These are phyloP conservation scores for Heliosperma pusillum DNA, from an alignment of 148 eudicot species.

Conservation along the genomic window DNA sequence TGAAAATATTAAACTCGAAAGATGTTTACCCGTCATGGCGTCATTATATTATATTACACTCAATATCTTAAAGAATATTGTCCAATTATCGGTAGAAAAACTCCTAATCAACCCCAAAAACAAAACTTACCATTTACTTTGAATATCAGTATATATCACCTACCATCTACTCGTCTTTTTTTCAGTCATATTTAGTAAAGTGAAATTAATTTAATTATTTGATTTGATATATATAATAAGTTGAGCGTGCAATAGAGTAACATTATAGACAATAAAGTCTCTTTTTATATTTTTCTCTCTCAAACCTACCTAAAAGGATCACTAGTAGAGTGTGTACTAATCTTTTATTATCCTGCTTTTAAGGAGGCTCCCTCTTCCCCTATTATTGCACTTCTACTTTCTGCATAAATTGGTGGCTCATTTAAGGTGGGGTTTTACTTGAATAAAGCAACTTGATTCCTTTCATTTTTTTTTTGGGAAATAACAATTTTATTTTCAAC, in stretches of 20 bases:
- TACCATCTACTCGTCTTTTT: too few relatives aligned
- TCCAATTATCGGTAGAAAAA: too few relatives aligned
- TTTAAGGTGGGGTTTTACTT: conserved; percentile 18
- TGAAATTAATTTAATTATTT: too few relatives aligned
- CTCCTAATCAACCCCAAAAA: too few relatives aligned
- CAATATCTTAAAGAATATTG: too few relatives aligned
- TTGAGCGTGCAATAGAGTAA: background rate
- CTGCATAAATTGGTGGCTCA: conserved; percentile 20
- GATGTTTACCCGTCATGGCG: too few relatives aligned
- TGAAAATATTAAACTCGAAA: too few relatives aligned
- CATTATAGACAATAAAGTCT: background rate
- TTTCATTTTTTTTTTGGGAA: background rate
- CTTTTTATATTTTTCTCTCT: background rate
- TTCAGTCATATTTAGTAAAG: too few relatives aligned
- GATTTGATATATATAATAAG: background rate
- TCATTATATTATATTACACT: too few relatives aligned
- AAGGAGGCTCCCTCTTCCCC: conserved; percentile 23
- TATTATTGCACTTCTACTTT: conserved; percentile 22
- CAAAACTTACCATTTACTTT: too few relatives aligned
- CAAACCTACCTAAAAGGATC: background rate
- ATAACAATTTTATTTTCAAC: background rate
- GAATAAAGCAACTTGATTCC: conserved; percentile 4
- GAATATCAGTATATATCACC: too few relatives aligned
- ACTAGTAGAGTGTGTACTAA: background rate
- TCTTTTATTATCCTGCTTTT: conserved; percentile 3